Base-by-base conservation (phyloP, 2,329 filamentous ascomycete species). In the Blastomyces emzantsi region DNA sequence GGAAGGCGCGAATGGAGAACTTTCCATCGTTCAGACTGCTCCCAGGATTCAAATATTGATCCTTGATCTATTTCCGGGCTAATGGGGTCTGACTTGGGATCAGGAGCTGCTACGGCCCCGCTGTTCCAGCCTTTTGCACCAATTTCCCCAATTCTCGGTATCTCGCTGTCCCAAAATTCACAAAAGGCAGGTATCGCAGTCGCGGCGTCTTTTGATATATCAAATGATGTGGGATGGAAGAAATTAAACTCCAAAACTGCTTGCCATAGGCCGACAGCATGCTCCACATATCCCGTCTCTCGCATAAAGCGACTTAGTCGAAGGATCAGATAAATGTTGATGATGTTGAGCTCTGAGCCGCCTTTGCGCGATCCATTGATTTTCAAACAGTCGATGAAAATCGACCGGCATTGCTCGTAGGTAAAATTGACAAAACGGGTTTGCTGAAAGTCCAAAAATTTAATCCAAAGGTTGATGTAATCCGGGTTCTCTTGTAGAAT, bases 101-200 rank as follows among this genome's bases (percentile, higher is more conserved):
- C 78, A 1, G 80, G 51, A 22, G 66, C 62, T 45, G 64, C 30
- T 57, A 58, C 67, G 8, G 63, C 65, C 39, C 62, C 68, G 25
- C 67, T 72, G 30, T 67, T 71, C 92, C 92, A 97, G 0, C 92
- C 91, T 65, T 81, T 79, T 2, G 90, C 87, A 1, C 79, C 80
- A 0, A 76, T 70, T 69, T 97, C 93, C 11, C 93, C 93, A 62
- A 96, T 83, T 6, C 93, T 84, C 0, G 89, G 80, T 0, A 85
- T 81, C 71, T 97, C 93, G 63, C 86, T 90, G 64, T 96, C 91
- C 94, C 94, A 97, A 67, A 94, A 96, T 2, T 87, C 82, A 58
- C 83, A 79, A 66, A 96, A 89, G 0, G 70, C 67, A n/a, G 68
- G 55, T 36, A 76, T 17, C 66, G 67, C 59, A 60, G 67, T 41